A percentile compares a stretch with the other conserved stretches of the same genome.
Evolutionary conservation across 2,329 filamentous ascomycete genomes (phyloP).

Genomic region (Fusarium paranaense): DNA sequence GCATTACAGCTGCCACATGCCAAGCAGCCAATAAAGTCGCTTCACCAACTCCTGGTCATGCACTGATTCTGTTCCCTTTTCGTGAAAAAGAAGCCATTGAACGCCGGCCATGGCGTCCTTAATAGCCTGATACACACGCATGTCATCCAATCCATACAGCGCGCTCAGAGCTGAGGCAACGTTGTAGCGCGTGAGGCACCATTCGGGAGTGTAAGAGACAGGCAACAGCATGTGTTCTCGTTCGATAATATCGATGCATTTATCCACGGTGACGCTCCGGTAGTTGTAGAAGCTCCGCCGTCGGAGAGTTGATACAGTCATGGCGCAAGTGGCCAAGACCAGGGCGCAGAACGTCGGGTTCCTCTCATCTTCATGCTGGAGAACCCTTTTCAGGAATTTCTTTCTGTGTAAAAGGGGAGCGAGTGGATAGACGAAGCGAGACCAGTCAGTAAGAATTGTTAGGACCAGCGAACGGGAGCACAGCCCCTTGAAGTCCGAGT

Average conservation of each 20-base stretch:
- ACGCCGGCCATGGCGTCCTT: neutral
- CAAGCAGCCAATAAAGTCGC: neutral
- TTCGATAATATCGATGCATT: neutral
- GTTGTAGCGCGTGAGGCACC: neutral
- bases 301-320: neutral
- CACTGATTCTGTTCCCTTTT: neutral
- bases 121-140: neutral
- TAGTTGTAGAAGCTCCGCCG: neutral
- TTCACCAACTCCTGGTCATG: neutral
- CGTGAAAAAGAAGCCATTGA: neutral
- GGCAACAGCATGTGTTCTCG: neutral
- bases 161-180: neutral
- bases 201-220: neutral
- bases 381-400: neutral
- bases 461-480: neutral
- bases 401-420: neutral
- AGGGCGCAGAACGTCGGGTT: neutral
- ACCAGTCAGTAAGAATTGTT: neutral
- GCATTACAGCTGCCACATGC: neutral
- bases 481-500: neutral
- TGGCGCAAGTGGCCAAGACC: neutral
- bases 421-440: neutral
- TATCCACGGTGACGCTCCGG: neutral
- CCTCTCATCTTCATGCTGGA: neutral
- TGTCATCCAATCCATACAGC: neutral